phyloP scores from a whole-genome alignment of 768 basidiomycete species.

The Lentinus brumalis region DNA sequence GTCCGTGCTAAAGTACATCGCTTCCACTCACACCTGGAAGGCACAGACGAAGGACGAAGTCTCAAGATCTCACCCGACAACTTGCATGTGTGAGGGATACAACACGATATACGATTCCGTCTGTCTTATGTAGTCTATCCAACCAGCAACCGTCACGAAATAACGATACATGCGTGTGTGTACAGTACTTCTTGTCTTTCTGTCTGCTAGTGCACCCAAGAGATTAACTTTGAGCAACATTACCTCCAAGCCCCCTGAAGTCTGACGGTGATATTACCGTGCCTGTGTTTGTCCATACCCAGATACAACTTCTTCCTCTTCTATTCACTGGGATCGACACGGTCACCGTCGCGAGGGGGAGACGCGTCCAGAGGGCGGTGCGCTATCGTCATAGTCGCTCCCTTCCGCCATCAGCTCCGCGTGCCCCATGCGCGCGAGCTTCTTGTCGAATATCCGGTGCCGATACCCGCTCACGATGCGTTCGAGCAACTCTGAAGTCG shows the following conservation, averaged over 20 bases:
- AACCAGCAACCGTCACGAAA: neutral
- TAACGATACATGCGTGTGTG: constrained; percentile 15
- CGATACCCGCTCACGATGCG: constrained; percentile 90
- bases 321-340: neutral
- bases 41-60: too few species aligned
- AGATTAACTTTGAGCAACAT: neutral
- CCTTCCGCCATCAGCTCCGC: constrained; percentile 68
- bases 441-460: constrained; percentile 82
- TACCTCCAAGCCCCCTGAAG: neutral
- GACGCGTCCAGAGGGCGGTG: constrained; percentile 16
- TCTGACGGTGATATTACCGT: neutral
- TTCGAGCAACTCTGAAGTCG: constrained; percentile 90
- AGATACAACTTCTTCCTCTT: neutral
- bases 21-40: too few species aligned
- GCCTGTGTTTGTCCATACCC: neutral
- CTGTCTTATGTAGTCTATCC: too few species aligned
- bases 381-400: constrained; percentile 34
- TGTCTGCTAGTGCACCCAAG: neutral
- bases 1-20: too few species aligned
- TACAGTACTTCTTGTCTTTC: constrained; percentile 8
- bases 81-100: neutral
- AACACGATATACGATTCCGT: neutral
- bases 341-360: constrained; percentile 5
- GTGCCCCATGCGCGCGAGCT: constrained; percentile 86
- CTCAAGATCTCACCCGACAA: too few species aligned